Evolutionary conservation across 208 protist species (phyloP), one percentile per base, ranked within the genome.

Genomic region (Kentomonas sorsogonicus): DNA sequence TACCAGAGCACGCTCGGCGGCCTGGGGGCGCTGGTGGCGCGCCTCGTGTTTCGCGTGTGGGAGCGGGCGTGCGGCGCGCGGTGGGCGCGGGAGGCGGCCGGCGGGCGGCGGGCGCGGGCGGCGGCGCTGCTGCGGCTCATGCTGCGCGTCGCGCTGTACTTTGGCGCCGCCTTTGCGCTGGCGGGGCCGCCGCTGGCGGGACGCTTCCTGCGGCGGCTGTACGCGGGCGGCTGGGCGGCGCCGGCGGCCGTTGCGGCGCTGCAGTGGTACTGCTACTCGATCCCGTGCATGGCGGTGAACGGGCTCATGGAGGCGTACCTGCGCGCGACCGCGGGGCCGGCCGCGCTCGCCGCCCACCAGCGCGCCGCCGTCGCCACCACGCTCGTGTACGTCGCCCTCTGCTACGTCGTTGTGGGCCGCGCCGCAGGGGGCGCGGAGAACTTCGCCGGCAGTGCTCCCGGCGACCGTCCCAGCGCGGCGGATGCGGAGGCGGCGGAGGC

Each of bases 31-130:
- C 54, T 96, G 10, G 71, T 93, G 11, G 86, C 74, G 15, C 79
- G 94, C 18, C 69, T 96, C 34, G 55, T 97, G 20, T 97, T 96
- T 43, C 79, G 86, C 18, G 69, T 93, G n/a, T 93, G 94, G 74
- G 91, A 97, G 63, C 89, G 81, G 51, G 77, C 80, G 22, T 93
- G 86, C 57, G 83, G 86, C 47, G 70, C 74, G 34, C 72, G 71
- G 38, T 96, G 91, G 88, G 89, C 79, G 55, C 79, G 76, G 43
- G 74, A 82, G 45, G 63, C 69, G 2, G 70, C 75, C 6, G 45
- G 46, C 25, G 82, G 77, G 6, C 57, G 61, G 39, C 29, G 18
- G 7, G n/a, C 50, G 10, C 53, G 58, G 25, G 81, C 75, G 16
- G 61, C 69, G 16, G 40, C 48, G 26, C 71, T 96, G 22, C 69